phyloP scores from a whole-genome alignment of 2,329 filamentous ascomycete species.

The Ophiostoma pallidulum region DNA sequence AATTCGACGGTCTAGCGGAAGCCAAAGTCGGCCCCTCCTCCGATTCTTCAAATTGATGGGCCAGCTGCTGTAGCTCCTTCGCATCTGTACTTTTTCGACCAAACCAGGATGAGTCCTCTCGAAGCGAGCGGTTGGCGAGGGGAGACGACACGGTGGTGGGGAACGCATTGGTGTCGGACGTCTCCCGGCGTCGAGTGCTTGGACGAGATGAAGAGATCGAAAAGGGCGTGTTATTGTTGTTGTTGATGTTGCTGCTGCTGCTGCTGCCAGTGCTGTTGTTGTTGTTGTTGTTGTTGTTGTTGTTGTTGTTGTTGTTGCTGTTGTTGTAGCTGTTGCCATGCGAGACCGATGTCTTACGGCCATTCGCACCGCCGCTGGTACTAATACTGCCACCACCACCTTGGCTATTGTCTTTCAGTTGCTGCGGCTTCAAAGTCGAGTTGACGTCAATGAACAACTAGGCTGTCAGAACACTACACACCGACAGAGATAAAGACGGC shows the following conservation, averaged over 20 bases:
- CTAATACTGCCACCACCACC: conserved; percentile 29
- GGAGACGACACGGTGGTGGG: conserved; percentile 50
- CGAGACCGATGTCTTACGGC: conserved; percentile 77
- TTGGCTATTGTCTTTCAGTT: conserved; percentile 59
- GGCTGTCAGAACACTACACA: background rate
- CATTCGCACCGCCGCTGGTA: conserved; percentile 35
- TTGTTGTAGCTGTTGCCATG: conserved; percentile 57
- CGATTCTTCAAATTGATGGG: conserved; percentile 39
- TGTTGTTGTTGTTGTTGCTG: conserved; percentile 1
- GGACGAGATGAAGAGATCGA: conserved; percentile 64
- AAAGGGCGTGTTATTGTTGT: conserved; percentile 47
- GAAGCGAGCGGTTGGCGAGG: conserved; percentile 43
- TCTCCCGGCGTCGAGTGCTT: conserved; percentile 72
- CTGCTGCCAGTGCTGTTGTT: too few relatives aligned
- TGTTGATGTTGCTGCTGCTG: too few relatives aligned
- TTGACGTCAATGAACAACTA: conserved; percentile 90
- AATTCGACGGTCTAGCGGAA: conserved; percentile 26
- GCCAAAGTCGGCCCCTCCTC: conserved; percentile 35
- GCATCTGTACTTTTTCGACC: conserved; percentile 43
- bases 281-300: conserved; percentile 24
- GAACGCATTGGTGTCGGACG: conserved; percentile 58
- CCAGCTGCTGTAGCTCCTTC: conserved; percentile 41
- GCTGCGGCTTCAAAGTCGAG: conserved; percentile 79
- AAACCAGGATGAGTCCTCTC: conserved; percentile 57
- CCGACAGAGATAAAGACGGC: too few relatives aligned